Evolutionary conservation across 345 rosid species (phyloP).

Genomic region (Nasturtium officinale): DNA sequence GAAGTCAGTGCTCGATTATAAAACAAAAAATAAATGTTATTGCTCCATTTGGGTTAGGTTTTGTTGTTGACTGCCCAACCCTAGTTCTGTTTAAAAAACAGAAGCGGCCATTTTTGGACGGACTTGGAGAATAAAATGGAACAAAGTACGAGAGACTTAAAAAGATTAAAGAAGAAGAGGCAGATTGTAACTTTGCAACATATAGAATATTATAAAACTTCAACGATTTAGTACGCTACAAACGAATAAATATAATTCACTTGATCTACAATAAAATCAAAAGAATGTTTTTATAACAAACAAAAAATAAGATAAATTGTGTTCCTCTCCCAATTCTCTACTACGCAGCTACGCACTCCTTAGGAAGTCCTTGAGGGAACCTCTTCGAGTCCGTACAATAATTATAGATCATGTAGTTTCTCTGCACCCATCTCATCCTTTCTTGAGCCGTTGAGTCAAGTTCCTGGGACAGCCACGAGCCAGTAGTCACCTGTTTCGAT

Average conservation of each 20-base stretch:
- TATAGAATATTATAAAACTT: background rate
- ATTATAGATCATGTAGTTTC: slow-evolving; percentile 58
- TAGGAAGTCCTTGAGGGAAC: slow-evolving; percentile 61
- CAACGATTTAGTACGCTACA: slow-evolving; percentile 8
- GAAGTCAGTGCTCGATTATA: background rate
- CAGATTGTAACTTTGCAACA: background rate
- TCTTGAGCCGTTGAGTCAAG: slow-evolving; percentile 51
- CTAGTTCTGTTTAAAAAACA: background rate
- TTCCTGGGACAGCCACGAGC: slow-evolving; percentile 46
- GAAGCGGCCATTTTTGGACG: slow-evolving; percentile 20
- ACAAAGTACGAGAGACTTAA: slow-evolving; percentile 20
- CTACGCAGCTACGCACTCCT: slow-evolving; percentile 50
- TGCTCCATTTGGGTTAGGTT: background rate
- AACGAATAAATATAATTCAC: slow-evolving; percentile 29
- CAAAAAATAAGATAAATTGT: background rate
- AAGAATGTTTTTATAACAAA: background rate
- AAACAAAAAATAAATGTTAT: background rate
- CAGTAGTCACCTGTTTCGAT: slow-evolving; percentile 19
- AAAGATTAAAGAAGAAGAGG: background rate
- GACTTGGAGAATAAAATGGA: background rate
- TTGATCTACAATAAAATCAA: slow-evolving; percentile 33
- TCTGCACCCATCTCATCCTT: slow-evolving; percentile 64
- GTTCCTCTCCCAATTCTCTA: background rate
- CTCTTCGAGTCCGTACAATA: slow-evolving; percentile 57
- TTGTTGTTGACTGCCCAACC: slow-evolving; percentile 8